Evolutionary conservation across 1,284 basidiomycete species (phyloP).

Genomic region (Ceratobasidium sp.): DNA sequence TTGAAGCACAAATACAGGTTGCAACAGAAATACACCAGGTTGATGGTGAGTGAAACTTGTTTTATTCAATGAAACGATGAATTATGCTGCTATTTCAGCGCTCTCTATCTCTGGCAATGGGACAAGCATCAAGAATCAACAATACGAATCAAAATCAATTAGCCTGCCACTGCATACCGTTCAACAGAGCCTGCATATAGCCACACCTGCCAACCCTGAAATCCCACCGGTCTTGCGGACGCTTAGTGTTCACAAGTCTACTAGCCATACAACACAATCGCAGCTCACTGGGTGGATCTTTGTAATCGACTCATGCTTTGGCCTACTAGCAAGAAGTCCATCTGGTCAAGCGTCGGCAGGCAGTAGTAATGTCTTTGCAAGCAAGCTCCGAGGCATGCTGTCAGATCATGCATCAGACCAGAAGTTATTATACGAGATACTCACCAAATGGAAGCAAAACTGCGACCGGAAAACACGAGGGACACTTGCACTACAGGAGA

Average conservation of each 20-base stretch:
- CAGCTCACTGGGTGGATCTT: conserved; percentile 8
- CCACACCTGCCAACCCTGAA: neutral
- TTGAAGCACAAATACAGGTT: conserved; percentile 11
- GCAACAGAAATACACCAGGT: neutral
- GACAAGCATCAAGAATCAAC: conserved; percentile 29
- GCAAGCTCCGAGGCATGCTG: neutral
- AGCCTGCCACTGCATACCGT: neutral
- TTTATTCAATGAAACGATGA: neutral
- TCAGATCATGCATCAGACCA: conserved; percentile 42
- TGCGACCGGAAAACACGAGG: conserved; percentile 17
- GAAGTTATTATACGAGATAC: neutral
- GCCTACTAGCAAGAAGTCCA: neutral
- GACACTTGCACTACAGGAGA: neutral
- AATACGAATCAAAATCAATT: conserved; percentile 12
- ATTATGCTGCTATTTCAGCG: neutral
- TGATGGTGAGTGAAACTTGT: neutral
- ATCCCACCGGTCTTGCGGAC: neutral
- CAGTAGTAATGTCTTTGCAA: neutral
- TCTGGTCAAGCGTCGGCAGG: neutral
- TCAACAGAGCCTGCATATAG: neutral
- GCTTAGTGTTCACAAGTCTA: conserved; percentile 5
- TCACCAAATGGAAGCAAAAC: neutral
- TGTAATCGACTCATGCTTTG: neutral
- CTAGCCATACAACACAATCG: conserved; percentile 16
- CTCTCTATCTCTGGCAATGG: conserved; percentile 27